Base-by-base conservation (phyloP, 345 rosid species). In the Arabidopsis suecica region DNA sequence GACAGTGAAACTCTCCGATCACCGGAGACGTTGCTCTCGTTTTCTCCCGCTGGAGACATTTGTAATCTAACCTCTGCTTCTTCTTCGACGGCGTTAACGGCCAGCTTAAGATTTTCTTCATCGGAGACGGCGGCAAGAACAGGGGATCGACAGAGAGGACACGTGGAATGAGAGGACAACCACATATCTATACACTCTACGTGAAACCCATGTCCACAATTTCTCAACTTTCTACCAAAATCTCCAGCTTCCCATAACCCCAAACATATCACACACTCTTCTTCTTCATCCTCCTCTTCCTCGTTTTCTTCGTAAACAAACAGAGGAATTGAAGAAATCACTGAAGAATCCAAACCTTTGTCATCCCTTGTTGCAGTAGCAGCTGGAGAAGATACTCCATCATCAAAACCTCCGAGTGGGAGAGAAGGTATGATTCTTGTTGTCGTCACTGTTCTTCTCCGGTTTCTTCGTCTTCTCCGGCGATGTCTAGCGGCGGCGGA, bases 181-280 rank as follows among this genome's bases (percentile, higher is more conserved):
- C 98, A 93, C 88, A 81, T 91, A 30, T 91, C 97, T 42, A 93
- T 86, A 61, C 97, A 93, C 65, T 88, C 91, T 20, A 88, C 84
- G 41, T 91, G 98, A 68, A 93, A 93, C 36, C 76, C 75, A 68
- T 93, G 98, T 16, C 88, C 89, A 36, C 98, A 93, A 1, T 65
- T 86, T 12, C 78, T 81, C 57, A 93, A 42, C 23, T 77, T 81
- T 77, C 92, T 81, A 11, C 97, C 91, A 6, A 76, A 71, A 5
- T 91, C 98, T 37, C 81, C 76, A 0, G 78, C 93, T 79, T 87
- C 92, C 57, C 89, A 91, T 14, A 64, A 65, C 34, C 85, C 83
- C 10, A 93, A 77, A 85, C 98, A 89, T 58, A 93, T 82, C 28
- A 85, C 92, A 69, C 98, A 93, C 41, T 89, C 98, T 0, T 78